Evolutionary conservation across 306 rosid species (phyloP).

Genomic region (Alnus glutinosa): DNA sequence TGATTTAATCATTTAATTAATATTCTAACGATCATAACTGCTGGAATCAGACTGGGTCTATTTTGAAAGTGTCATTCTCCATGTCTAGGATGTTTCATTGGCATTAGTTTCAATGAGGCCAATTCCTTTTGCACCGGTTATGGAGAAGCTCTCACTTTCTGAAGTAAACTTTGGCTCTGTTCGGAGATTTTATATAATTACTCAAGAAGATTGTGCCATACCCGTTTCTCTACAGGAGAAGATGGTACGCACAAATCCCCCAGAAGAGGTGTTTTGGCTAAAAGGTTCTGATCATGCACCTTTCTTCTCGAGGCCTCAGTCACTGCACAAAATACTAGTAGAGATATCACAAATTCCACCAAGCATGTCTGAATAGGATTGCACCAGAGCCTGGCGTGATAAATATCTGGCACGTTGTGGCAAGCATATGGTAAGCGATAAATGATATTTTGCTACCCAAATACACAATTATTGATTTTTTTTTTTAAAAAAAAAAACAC

Average conservation of each 20-base stretch:
- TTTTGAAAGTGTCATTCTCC: neutral
- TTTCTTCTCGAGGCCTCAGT: conserved; percentile 95
- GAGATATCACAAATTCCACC: conserved; percentile 67
- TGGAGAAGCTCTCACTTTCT: conserved; percentile 77
- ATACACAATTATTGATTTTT: too few relatives aligned
- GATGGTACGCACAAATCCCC: conserved; percentile 71
- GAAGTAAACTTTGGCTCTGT: conserved; percentile 70
- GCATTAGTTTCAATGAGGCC: conserved; percentile 95
- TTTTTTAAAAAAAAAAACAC: too few relatives aligned
- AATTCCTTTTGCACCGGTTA: conserved; percentile 73
- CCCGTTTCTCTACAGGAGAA: conserved; percentile 63
- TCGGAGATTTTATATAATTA: conserved; percentile 68
- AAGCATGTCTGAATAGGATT: neutral
- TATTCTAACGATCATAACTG: too few relatives aligned
- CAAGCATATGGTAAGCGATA: too few relatives aligned
- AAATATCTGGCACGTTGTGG: too few relatives aligned
- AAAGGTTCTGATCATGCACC: conserved; percentile 95
- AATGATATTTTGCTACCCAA: too few relatives aligned
- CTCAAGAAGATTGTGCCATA: conserved; percentile 90
- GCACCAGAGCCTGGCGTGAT: neutral
- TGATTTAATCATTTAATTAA: too few relatives aligned
- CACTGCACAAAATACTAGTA: conserved; percentile 74
- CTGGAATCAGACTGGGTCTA: neutral
- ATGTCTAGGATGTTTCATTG: conserved; percentile 22
- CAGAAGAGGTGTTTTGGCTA: conserved; percentile 65